Base-by-base conservation (phyloP, 208 protist species). In the Crithidia bombi region DNA sequence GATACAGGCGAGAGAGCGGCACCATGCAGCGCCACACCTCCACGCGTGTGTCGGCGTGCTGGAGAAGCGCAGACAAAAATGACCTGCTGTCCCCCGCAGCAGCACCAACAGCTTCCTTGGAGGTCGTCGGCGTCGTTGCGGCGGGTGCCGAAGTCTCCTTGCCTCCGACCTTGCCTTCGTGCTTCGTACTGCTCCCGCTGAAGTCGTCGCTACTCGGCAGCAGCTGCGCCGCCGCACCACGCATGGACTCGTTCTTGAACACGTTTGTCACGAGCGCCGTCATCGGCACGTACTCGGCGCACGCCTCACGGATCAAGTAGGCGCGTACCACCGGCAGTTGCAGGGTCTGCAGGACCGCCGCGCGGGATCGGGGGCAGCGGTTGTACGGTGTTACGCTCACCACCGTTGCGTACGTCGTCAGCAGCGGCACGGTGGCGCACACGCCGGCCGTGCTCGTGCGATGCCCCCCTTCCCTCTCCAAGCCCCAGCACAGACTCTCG, bases 11-110 rank as follows among this genome's bases (percentile, higher is more conserved):
- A 12, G 90, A 74, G 19, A 93, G 76, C 21, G 91, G 90, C 26
- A 86, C 78, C 52, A 90, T 58, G 75, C 90, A 92, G 25, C 77
- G 67, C 87, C 90, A 95, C 61, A 91, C 82, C 74, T 91, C 82
- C 17, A 82, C 76, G 4, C 80, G 73, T 15, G 62, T 69, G 35
- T 77, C 72, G 11, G 84, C 89, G 62, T 92, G 78, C 25, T 77
- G 50, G n/a, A 94, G 78, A 19, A 94, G 57, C 21, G 73, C 67
- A 1, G 85, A 30, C 11, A 94, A 63, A 11, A 69, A 33, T 14
- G 17, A 44, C 23, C 26, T 30, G 25, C 28, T 41, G 25, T 10
- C 51, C 26, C 46, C 25, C n/a, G 9, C 32, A 30, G 28, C 35
- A 3, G 25, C 23, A 5, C 28, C 28, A 36, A 28, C 35, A 25